Conservation (phyloP, 139 green algal genomes). For the Haematococcus lacustris region DNA sequence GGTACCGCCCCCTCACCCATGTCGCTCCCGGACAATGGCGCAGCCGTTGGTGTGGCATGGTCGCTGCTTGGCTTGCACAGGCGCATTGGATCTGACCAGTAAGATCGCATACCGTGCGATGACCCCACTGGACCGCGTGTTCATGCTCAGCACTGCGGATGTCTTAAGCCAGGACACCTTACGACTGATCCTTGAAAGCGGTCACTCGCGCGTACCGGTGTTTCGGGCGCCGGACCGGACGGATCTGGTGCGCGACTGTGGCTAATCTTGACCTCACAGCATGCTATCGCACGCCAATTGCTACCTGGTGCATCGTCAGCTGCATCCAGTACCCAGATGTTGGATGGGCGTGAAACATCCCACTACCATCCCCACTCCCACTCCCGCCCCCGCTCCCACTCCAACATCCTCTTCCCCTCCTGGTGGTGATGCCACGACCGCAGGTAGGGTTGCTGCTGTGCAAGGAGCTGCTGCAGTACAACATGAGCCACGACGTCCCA, state of each 20-base stretch:
- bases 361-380: no score
- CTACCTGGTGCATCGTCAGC: no score
- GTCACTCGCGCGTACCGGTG: constrained; percentile 74
- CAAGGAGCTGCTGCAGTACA: constrained; percentile 72
- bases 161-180: constrained; percentile 47
- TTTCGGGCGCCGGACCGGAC: constrained; percentile 33
- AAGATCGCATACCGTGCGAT: constrained; percentile 72
- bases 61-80: no score
- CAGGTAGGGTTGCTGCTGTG: constrained; percentile 71
- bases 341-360: no score
- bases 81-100: constrained; percentile 74
- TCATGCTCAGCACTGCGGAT: constrained; percentile 61
- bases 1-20: no score
- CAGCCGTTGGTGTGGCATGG: not conserved
- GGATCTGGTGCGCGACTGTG: constrained; percentile 19
- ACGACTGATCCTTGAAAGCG: constrained; percentile 45
- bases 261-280: no score
- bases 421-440: no score
- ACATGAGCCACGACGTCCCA: constrained; percentile 30
- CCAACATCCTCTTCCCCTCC: no score
- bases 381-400: no score
- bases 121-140: constrained; percentile 78
- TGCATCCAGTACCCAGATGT: no score
- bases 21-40: no score
- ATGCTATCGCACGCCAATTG: no score